Evolutionary conservation across 2,329 filamentous ascomycete genomes (phyloP).

Genomic region (Ceratocystis diversiconidia): DNA sequence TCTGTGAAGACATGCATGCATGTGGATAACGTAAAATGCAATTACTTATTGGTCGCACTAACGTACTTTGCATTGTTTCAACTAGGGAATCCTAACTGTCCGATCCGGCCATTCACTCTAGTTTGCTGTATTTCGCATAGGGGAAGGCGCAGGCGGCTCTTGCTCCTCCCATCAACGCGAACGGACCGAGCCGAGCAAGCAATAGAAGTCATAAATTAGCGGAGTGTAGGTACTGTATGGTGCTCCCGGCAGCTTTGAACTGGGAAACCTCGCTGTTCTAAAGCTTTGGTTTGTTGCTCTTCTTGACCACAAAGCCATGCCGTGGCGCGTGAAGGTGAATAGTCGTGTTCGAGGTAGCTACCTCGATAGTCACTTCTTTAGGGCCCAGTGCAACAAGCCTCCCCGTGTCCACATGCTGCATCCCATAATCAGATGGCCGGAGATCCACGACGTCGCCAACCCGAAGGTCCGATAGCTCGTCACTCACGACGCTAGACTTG

Average conservation of each 20-base stretch:
- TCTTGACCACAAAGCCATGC: constrained; percentile 39
- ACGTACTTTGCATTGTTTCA: background rate
- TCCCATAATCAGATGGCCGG: constrained; percentile 49
- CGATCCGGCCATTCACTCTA: background rate
- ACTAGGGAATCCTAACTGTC: background rate
- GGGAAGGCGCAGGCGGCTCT: background rate
- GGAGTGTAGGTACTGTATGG: no score
- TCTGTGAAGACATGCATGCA: background rate
- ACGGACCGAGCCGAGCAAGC: background rate
- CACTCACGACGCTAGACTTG: constrained; percentile 28
- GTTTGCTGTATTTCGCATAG: background rate
- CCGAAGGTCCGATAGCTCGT: constrained; percentile 28
- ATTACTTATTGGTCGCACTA: background rate
- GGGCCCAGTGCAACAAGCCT: constrained; percentile 36
- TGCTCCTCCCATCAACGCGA: background rate
- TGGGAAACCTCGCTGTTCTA: background rate
- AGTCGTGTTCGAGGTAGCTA: constrained; percentile 28
- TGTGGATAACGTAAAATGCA: background rate
- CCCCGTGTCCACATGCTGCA: constrained; percentile 43
- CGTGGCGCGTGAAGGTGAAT: constrained; percentile 48
- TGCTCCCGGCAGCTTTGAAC: background rate
- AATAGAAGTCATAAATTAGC: background rate
- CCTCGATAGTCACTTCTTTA: constrained; percentile 45
- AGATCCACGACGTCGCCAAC: constrained; percentile 42
- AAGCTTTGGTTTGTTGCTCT: background rate